Evolutionary conservation across 148 eudicot species (phyloP), one percentile per base, ranked within the genome.

Genomic region (Cornus controversa): DNA sequence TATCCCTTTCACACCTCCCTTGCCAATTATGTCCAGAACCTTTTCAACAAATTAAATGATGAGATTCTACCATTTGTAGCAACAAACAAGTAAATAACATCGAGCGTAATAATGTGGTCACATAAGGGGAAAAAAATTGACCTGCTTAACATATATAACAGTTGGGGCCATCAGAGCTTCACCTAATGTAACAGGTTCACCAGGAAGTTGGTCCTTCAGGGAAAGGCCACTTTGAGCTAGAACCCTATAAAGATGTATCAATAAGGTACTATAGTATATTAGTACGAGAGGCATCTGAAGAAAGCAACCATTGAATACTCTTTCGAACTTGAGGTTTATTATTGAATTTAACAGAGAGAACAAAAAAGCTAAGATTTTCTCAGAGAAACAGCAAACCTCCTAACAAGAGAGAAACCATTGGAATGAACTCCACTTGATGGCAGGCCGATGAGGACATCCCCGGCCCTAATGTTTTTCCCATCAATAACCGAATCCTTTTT

Each of bases 371-470:
- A 10, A 71, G 6, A 71, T 50, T 22, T 23, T 36, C 31, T 34
- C 28, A 23, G 14, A 54, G 64, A 53, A 72, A 67, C 42, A 31
- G 42, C 81, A 36, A 73, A 91, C 98, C 97, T 93, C 80, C 98
- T 83, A 67, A 93, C 97, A 53, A 93, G 97, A 85, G 99, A 96
- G 80, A 96, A 96, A 18, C 99, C 99, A 82, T 96, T 93, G 29
- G 97, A 96, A 73, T 96, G 99, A 69, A 96, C 97, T 73, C 99
- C 99, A 65, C 98, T 91, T 22, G 99, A 96, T 50, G 98, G 99
- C 67, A 96, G 87, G 66, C 99, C 99, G 72, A 96, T 82, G 40
- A 96, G 89, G 37, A 93, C 89, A 82, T 96, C 99, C 40, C 99
- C 99, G 66, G 80, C 93, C 26, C 50, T 69, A 42, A 96, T 93